Evolutionary conservation across 345 rosid species (phyloP).

Genomic region (Linum tenue): DNA sequence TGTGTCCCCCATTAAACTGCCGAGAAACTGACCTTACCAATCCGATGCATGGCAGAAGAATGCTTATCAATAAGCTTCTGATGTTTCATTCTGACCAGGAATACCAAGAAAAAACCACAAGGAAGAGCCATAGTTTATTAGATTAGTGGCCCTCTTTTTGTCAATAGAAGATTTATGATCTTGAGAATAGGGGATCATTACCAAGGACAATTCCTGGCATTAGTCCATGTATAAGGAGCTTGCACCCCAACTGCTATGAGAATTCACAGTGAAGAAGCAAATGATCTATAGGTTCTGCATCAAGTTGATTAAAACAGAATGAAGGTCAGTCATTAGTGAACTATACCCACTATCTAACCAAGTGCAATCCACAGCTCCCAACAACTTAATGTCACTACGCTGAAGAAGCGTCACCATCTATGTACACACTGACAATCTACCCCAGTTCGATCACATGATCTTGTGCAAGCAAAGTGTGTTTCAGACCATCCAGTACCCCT

Average conservation of each 20-base stretch:
- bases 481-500: conserved; percentile 25
- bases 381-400: background rate
- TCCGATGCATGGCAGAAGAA: background rate
- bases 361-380: background rate
- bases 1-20: background rate
- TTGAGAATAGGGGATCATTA: background rate
- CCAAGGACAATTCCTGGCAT: background rate
- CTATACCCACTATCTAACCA: background rate
- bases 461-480: conserved; percentile 20
- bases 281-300: background rate
- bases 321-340: background rate
- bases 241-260: background rate
- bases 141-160: background rate
- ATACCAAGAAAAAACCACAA: too few relatives aligned
- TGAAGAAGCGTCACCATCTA: conserved; percentile 8
- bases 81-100: background rate
- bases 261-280: background rate
- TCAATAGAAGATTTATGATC: too few relatives aligned
- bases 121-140: background rate
- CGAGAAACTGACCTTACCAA: background rate
- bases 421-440: conserved; percentile 24
- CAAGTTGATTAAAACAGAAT: background rate
- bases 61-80: background rate
- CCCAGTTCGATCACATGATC: conserved; percentile 40
- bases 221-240: background rate